phyloP scores from a whole-genome alignment of 1,139 yeast genomes.

The Magnusiomyces sp. region DNA sequence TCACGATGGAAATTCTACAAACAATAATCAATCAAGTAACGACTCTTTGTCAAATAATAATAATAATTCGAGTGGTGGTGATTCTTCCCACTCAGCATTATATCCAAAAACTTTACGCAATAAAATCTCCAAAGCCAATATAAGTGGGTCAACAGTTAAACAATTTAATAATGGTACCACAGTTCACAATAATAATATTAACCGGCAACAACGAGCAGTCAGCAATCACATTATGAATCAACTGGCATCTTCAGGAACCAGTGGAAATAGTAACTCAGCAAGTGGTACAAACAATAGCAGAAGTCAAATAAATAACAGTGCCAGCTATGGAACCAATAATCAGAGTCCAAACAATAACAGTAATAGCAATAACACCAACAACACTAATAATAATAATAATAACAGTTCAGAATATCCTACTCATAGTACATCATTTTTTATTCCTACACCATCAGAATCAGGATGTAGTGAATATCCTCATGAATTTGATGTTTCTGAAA shows the following conservation, averaged over 20 bases:
- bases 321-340: not conserved
- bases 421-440: constrained; percentile 12
- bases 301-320: no score
- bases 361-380: not conserved
- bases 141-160: not conserved
- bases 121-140: not conserved
- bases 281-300: not conserved
- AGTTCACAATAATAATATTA: not conserved
- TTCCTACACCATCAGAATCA: constrained; percentile 28
- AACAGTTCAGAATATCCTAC: not conserved
- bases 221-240: not conserved
- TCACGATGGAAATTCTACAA: not conserved
- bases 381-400: not conserved
- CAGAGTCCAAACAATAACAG: not conserved
- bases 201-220: constrained; percentile 2
- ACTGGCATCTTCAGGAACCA: not conserved
- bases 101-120: not conserved
- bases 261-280: not conserved
- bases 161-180: not conserved
- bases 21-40: not conserved
- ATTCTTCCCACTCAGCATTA: not conserved
- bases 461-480: constrained; percentile 20
- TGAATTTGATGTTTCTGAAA: constrained; percentile 6
- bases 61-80: no score
- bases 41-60: no score